Percentiles rank a stretch among this genome's conserved stretches.
Evolutionary conservation across 495 filamentous ascomycete genomes (phyloP).

Genomic region (Annulohypoxylon nitens): DNA sequence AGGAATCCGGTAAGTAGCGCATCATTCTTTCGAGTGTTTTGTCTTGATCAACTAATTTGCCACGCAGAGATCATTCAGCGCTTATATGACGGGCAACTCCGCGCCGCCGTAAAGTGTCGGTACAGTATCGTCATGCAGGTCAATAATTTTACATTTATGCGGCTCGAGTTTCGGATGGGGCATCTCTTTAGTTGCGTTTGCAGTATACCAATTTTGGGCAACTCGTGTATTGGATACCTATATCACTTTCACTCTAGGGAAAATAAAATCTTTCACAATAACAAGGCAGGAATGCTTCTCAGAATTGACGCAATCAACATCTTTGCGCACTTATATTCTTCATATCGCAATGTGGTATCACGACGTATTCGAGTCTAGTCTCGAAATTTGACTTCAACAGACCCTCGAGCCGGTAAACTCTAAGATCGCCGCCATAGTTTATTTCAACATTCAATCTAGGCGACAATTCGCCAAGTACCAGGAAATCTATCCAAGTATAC

Average conservation of each 20-base stretch:
- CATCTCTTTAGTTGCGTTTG: constrained; percentile 1
- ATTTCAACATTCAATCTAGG: too few species aligned
- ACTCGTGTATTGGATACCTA: constrained; percentile 33
- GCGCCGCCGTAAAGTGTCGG: constrained; percentile 42
- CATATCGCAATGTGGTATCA: not conserved
- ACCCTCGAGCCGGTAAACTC: too few species aligned
- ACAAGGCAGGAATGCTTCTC: not conserved
- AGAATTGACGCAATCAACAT: not conserved
- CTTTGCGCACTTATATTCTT: not conserved
- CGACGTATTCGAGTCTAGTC: not conserved
- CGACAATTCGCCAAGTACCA: too few species aligned
- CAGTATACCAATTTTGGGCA: constrained; percentile 6
- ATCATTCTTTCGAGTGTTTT: not conserved
- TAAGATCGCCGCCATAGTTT: too few species aligned
- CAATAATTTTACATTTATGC: not conserved
- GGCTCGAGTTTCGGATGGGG: not conserved
- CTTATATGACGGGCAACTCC: constrained; percentile 61
- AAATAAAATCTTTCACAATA: not conserved
- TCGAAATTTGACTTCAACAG: too few species aligned
- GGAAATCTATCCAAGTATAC: too few species aligned
- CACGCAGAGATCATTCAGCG: constrained; percentile 59
- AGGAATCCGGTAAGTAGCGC: constrained; percentile 75
- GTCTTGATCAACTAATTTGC: constrained; percentile 27
- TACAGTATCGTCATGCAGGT: not conserved
- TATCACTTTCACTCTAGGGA: not conserved